phyloP scores from a whole-genome alignment of 2,329 filamentous ascomycete genomes.

The Xylaria sp. region DNA sequence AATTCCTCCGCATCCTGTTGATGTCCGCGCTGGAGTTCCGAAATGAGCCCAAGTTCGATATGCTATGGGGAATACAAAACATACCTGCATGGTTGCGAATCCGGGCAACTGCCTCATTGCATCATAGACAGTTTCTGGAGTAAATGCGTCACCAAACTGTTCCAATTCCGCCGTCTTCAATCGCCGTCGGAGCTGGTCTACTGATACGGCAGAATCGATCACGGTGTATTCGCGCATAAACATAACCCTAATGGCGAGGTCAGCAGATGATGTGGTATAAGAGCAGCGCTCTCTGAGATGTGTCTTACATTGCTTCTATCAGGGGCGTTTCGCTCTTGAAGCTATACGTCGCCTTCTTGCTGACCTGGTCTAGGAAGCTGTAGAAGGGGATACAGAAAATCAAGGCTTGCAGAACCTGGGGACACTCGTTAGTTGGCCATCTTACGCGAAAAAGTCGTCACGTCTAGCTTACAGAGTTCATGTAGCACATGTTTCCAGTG shows the following conservation, averaged over 20 bases:
- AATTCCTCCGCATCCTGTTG: slow-evolving; percentile 99
- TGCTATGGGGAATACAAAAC: slow-evolving; percentile 29
- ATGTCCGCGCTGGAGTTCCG: slow-evolving; percentile 65
- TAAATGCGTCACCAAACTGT: slow-evolving; percentile 85
- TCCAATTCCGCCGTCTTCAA: slow-evolving; percentile 82
- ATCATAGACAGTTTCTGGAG: slow-evolving; percentile 91
- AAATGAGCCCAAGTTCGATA: slow-evolving; percentile 7
- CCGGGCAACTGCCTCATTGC: slow-evolving; percentile 80
- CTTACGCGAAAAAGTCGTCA: background rate
- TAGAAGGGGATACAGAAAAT: slow-evolving; percentile 94
- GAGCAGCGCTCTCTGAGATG: background rate
- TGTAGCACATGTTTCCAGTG: slow-evolving; percentile 99
- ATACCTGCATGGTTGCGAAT: slow-evolving; percentile 86
- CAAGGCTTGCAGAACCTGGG: slow-evolving; percentile 85
- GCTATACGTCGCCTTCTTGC: slow-evolving; percentile 76
- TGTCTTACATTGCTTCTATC: slow-evolving; percentile 83
- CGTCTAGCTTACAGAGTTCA: slow-evolving; percentile 82
- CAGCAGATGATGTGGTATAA: background rate
- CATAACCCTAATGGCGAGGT: slow-evolving; percentile 63
- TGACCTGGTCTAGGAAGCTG: slow-evolving; percentile 81
- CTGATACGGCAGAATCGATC: slow-evolving; percentile 70
- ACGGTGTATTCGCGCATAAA: slow-evolving; percentile 90
- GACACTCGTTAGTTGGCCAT: background rate
- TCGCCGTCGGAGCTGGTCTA: slow-evolving; percentile 65
- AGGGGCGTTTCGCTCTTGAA: slow-evolving; percentile 95